Base-by-base conservation (phyloP, 495 filamentous ascomycete genomes). In the Zalerion maritima region DNA sequence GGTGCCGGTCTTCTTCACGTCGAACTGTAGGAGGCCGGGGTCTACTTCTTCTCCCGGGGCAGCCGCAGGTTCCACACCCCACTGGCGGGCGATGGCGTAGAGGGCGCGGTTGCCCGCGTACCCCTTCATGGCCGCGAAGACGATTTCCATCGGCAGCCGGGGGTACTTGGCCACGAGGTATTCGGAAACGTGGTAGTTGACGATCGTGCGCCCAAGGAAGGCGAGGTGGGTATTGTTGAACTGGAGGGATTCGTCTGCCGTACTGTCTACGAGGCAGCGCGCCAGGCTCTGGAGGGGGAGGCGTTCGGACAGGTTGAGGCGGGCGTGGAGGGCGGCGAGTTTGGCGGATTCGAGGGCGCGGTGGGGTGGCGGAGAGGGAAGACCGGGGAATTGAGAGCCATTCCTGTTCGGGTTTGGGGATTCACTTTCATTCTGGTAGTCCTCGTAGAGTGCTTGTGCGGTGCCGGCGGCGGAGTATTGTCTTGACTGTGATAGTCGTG, bases 241-340 rank as follows among this genome's bases (percentile, higher is more conserved):
- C 35, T 55, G 54, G 5, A 69, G 57, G 52, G 85, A 64, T 0
- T 63, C 45, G 49, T 96, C 85, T 12, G 87, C 84, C 11, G 85
- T 78, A 18, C 67, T 57, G 55, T 94, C 78, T 43, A 96, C 71
- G 28, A 97, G 71, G 27, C 81, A 70, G 21, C 89, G 74, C 32
- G 82, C 84, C 29, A 97, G 74, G 1, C 78, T 82, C 50, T 92
- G 67, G 18, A 92, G 57, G 5, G 89, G 91, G 39, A 94, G 64
- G 51, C 74, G 76, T 19, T 69, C 62, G 18, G 86, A 75, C 35
- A 97, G 75, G 29, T 72, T 72, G 26, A 97, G 76, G 45, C 89
- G 85, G 46, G 85, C 78, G 55, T 94, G 86, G 18, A 97, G 74
- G 33, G 89, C 84, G 38, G 86, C 73, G 45, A 97, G 80, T 60